A percentile compares a stretch with the other conserved stretches of the same genome.
These are phyloP conservation scores for Debaryomyces maramus DNA, from an alignment of 805 yeast species.

Conservation along the genomic window DNA sequence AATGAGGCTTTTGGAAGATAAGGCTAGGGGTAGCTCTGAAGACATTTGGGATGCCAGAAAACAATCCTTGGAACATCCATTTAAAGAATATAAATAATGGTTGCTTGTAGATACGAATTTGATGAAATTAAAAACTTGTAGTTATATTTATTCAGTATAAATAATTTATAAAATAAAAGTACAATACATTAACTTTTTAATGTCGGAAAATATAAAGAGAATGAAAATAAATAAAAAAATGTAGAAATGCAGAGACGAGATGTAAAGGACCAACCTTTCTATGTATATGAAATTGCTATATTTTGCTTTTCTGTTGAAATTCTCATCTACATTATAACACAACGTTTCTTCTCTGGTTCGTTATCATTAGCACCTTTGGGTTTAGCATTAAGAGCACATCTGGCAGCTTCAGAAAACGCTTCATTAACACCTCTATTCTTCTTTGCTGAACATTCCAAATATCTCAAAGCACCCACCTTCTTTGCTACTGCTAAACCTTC, in stretches of 20 bases:
- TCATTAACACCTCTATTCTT: slow-evolving; percentile 97
- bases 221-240: neutral
- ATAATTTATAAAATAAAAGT: neutral
- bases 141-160: neutral
- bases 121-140: neutral
- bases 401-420: slow-evolving; percentile 97
- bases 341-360: slow-evolving; percentile 40
- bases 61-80: slow-evolving; percentile 37
- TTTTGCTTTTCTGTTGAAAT: too few species aligned
- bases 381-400: slow-evolving; percentile 89
- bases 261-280: too few species aligned
- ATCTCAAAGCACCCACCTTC: slow-evolving; percentile 88
- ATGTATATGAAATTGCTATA: too few species aligned
- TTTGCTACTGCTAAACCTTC: slow-evolving; percentile 94
- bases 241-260: neutral
- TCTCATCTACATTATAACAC: slow-evolving; percentile 36
- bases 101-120: too few species aligned
- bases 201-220: neutral
- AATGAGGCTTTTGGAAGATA: slow-evolving; percentile 57
- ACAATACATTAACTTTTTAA: neutral
- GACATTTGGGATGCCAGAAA: slow-evolving; percentile 71
- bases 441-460: slow-evolving; percentile 95
- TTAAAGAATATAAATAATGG: slow-evolving; percentile 19
- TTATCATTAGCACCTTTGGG: slow-evolving; percentile 69
- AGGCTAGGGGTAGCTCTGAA: slow-evolving; percentile 73